Evolutionary conservation across 208 protist genomes (phyloP), one percentile per base, ranked within the genome.

Genomic region (Novymonas esmeraldas): DNA sequence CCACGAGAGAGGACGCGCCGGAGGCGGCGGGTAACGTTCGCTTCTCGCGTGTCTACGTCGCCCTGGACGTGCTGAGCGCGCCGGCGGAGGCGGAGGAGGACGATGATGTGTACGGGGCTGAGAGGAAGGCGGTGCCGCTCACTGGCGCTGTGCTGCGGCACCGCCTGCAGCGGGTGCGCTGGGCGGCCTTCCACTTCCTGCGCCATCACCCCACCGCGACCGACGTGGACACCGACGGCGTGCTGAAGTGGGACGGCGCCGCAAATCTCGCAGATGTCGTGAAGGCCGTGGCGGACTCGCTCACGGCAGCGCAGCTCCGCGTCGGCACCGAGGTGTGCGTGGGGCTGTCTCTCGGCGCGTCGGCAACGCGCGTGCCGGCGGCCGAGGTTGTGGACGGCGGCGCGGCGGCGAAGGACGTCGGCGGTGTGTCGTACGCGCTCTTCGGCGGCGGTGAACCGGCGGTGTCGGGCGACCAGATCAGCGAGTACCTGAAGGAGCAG

Each of bases 401-500:
- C 34, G 31, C 45, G 5, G 9, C 14, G 26, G 38, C 6, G 11
- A 50, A 56, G 14, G 49, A 45, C 13, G 14, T 45, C 13, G 64
- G 31, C n/a, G 41, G 22, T 2, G 46, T 76, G 16, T 61, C 83
- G 54, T 95, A 95, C 68, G 46, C 74, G 6, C 74, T 92, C 33
- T 93, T 93, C 62, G 44, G 58, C 20, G 81, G 56, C 20, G 85
- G 82, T 0, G 90, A 93, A 41, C 46, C 78, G 13, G 73, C 90
- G 7, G 80, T 93, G 2, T 86, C 83, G 11, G 85, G 87, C 10
- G 70, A 79, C 49, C 90, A 95, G 71, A 42, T 95, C 24, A 73
- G 82, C 18, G 81, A 85, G 60, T 92, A 93, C 72, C 31, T 93
- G 18, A 72, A 75, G 29, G 81, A 93, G 61, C 90, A 93, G 62